phyloP scores from a whole-genome alignment of 345 rosid species.

The Salix caprea region DNA sequence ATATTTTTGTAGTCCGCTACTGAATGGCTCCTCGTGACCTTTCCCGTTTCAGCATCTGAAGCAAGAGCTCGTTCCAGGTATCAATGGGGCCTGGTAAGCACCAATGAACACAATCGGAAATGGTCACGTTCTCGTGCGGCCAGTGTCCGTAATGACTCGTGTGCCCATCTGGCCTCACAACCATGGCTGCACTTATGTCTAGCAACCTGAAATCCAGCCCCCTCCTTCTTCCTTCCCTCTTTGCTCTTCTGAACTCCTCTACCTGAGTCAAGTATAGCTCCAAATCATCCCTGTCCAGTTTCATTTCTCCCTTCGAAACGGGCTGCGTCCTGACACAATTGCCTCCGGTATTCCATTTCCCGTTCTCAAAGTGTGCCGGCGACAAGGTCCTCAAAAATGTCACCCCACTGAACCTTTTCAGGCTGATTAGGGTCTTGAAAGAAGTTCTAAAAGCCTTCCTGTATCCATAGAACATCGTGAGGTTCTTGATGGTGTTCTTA shows the following conservation, averaged over 20 bases:
- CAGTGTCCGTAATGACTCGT: slow-evolving; percentile 37
- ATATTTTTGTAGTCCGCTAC: not conserved
- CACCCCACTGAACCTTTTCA: slow-evolving; percentile 27
- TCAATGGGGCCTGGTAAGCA: slow-evolving; percentile 77
- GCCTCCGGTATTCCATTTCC: slow-evolving; percentile 66
- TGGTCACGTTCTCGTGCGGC: slow-evolving; percentile 16
- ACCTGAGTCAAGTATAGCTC: slow-evolving; percentile 44
- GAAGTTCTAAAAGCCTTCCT: slow-evolving; percentile 54
- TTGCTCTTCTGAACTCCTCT: slow-evolving; percentile 35
- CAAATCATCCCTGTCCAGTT: slow-evolving; percentile 31
- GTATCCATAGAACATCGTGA: slow-evolving; percentile 43
- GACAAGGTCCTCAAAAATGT: slow-evolving; percentile 49
- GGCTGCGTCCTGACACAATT: slow-evolving; percentile 50
- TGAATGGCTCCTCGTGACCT: not conserved
- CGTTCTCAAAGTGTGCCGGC: slow-evolving; percentile 59
- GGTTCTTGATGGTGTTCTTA: slow-evolving; percentile 22
- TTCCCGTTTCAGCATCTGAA: slow-evolving; percentile 43
- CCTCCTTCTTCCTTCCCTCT: slow-evolving; percentile 31
- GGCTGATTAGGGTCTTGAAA: slow-evolving; percentile 37
- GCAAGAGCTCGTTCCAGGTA: slow-evolving; percentile 67
- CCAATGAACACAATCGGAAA: slow-evolving; percentile 70
- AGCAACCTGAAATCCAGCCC: slow-evolving; percentile 39
- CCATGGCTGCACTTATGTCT: slow-evolving; percentile 46
- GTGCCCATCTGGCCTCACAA: slow-evolving; percentile 60
- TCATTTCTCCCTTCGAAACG: slow-evolving; percentile 36